Evolutionary conservation across 1,284 basidiomycete species (phyloP), one percentile per base, ranked within the genome.

Genomic region (Trametes versicolor): DNA sequence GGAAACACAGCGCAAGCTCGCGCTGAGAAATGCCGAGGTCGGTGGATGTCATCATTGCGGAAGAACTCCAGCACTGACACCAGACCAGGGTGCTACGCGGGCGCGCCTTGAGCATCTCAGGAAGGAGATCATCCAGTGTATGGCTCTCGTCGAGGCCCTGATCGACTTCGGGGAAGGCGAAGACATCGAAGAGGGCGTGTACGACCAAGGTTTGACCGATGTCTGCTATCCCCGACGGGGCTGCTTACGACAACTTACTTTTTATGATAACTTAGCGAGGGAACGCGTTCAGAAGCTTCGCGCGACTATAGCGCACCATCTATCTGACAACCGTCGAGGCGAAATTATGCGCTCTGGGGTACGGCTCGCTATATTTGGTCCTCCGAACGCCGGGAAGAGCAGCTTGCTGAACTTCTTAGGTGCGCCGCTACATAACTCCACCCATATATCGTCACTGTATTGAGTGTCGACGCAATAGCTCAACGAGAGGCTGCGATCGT

Each of bases 131-230:
- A 85, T 96, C 43, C 79, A 85, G 29, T 90, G 89, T 60, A 85
- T 94, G 53, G 89, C 94, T 13, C 83, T 90, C 67, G 82, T 94
- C 0, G 95, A 97, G 76, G 95, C 95, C 1, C 79, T 96, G 45
- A 96, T 97, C 62, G 95, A 97, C 75, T 97, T 97, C 76, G 91
- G 92, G 7, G 95, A 97, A 77, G 92, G 91, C 27, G 94, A 96
- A 73, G 91, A 94, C 23, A 87, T 96, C 37, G 94, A 95, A 68
- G 90, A 92, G 39, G 91, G 88, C 21, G 85, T 90, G 1, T 90
- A 87, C 71, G 85, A 87, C 7, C 80, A 86, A 78, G 90, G 92
- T 90, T 17, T 4, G 32, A 1, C 3, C 56, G 63, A 12, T 23
- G 41, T 7, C 23, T 27, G 25, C 23, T 27, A 8, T 8, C 12